Evolutionary conservation across 2,329 filamentous ascomycete species (phyloP), one percentile per base, ranked within the genome.

Genomic region (Penicillium sp.): DNA sequence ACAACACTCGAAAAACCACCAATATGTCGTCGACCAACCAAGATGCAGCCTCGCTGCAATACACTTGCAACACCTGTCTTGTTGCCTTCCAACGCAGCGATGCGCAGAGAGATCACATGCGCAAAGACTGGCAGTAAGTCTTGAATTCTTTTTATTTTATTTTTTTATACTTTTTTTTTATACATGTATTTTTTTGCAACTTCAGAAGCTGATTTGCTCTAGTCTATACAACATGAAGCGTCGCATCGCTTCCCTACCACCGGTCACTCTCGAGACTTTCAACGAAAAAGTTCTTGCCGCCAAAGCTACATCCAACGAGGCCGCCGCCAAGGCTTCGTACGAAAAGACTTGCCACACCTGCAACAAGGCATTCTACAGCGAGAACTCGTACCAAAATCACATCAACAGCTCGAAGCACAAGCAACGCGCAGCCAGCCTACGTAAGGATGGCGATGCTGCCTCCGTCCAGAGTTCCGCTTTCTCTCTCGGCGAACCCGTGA

Each of bases 31-130:
- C 61, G 29, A 62, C 53, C 35, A 57, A 53, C 19, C 57, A 60
- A 39, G 69, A 74, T 61, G 73, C 71, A 54, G 65, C 31, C 35
- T 59, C 61, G 21, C 91, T 97, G 73, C 93, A 94, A 1, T 99
- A 93, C 79, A 97, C 93, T 55, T 99, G 94, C 86, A 99, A 97
- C 77, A 94, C 93, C 58, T 99, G 94, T 73, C 91, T 96, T 75
- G 93, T 99, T 67, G 94, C 93, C 52, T 99, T 97, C 78, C 89
- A 93, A 65, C 92, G 91, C 72, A 92, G 90, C 74, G 93, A 97
- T 73, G 83, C 96, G 56, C 94, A 99, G 79, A 88, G 94, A 74
- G 88, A 86, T 38, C 94, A 99, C 74, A 99, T 99, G 94, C 92
- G 94, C 76, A 94, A 89, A 68, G 94, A 99, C 79, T 99, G 94